Base-by-base conservation (phyloP, 2,329 filamentous ascomycete species). In the Microdochium bolleyi region DNA sequence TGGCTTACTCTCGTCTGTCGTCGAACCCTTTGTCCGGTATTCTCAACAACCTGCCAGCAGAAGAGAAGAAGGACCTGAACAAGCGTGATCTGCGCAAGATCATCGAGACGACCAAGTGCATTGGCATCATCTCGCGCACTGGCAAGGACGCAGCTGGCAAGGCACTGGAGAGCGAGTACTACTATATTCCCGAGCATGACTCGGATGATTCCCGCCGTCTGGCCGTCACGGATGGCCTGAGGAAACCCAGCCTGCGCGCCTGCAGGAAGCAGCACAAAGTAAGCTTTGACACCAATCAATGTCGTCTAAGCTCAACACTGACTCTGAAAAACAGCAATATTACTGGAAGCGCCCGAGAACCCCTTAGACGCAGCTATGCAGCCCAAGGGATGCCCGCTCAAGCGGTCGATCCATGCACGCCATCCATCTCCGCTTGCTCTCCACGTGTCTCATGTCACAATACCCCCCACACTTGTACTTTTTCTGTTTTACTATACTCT, bases 231-330 rank as follows among this genome's bases (percentile, higher is more conserved):
- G 85, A 92, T 59, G 89, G 89, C 51, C 75, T 96, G 66, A 81
- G 90, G 53, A 96, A 95, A 71, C 92, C 92, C 46, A 94, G 90
- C 61, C 73, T 99, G 63, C 80, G 94, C 59, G 87, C 85, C 64
- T 96, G 94, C 65, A 82, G 94, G 64, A 97, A 96, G 73, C 89
- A 94, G 67, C 94, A 99, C 72, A 97, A 97, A 89, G 92, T 97
- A 80, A 65, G 75, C 21, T 46, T 46, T 21, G 69, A 56, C 27
- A 38, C 25, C n/a, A 27, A 30, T 16, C 2, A 11, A 21, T 22
- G 1, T 16, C 37, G 14, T 22, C 19, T 22, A 25, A 54, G 54
- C 38, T 55, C 61, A 53, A 63, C 55, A 64, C 60, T 54, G 48
- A 10, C 30, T 44, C 24, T 14, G 25, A 22, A 49, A 22, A 34